Base-by-base conservation (phyloP, 768 basidiomycete genomes). In the Austroboletus eburneus region DNA sequence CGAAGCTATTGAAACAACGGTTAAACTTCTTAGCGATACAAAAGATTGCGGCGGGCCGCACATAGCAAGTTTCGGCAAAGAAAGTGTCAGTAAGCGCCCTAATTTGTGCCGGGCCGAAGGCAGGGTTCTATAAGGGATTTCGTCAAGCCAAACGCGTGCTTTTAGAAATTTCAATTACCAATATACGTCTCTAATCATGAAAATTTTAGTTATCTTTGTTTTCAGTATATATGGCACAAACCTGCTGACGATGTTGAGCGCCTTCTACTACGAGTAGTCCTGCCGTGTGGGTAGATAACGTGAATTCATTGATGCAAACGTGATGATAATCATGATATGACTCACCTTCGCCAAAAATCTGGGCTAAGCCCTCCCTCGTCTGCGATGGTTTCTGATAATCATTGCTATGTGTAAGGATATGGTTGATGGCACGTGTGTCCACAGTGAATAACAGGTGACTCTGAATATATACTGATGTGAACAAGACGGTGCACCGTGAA, bases 381-480 rank as follows among this genome's bases (percentile, higher is more conserved):
- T 58, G 51, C 10, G 70, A 67, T 0, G 82, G 72, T 52, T 86
- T 87, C 48, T 77, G 75, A 50, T 82, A 87, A 33, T 70, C 64
- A 24, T 73, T 61, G 22, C 66, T 66, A 45, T 85, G 79, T 49
- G 73, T 71, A 13, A 91, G 67, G 42, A 91, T 69, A 52, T 89
- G 80, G 35, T 75, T 73, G 29, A 90, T 32, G 0, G 85, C 86
- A 22, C 77, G 76, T 0, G 77, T 67, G 55, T 89, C 88, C 42
- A 71, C 60, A 0, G 83, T 85, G 58, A 73, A 74, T 9, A 87
- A 61, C 6, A 76, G 71, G 16, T 62, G 45, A 6, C 46, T 36
- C 70, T n/a, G n/a, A n/a, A n/a, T 74, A 47, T 27, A 27, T n/a
- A 12, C n/a, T 6, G 18, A 37, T 10, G 23, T 50, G 37, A 49